phyloP scores from a whole-genome alignment of 345 rosid genomes.

The Bruguiera parviflora region DNA sequence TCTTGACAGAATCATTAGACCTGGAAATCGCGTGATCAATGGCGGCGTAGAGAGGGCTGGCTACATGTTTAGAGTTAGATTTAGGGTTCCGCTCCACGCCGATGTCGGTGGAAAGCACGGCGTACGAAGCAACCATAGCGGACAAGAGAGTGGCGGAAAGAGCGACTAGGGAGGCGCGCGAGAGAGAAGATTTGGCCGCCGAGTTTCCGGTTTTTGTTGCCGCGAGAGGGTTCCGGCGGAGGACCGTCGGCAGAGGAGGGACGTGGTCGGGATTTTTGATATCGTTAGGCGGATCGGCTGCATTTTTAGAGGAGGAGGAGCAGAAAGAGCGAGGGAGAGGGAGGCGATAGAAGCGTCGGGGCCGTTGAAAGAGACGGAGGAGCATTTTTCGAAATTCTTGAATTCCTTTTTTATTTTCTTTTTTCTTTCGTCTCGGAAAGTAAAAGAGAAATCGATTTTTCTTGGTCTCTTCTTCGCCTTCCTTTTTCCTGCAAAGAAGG shows the following conservation, averaged over 20 bases:
- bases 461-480: neutral
- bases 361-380: slow-evolving; percentile 49
- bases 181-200: slow-evolving; percentile 22
- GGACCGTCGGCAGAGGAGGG: slow-evolving; percentile 32
- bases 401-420: neutral
- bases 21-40: slow-evolving; percentile 45
- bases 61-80: slow-evolving; percentile 8
- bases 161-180: slow-evolving; percentile 41
- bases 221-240: slow-evolving; percentile 19
- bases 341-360: slow-evolving; percentile 37
- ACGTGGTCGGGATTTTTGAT: slow-evolving; percentile 24
- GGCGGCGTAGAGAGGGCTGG: slow-evolving; percentile 37
- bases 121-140: slow-evolving; percentile 43
- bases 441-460: neutral
- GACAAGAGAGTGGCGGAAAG: slow-evolving; percentile 66
- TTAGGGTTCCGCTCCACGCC: slow-evolving; percentile 3
- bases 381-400: slow-evolving; percentile 21
- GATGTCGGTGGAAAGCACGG: slow-evolving; percentile 27
- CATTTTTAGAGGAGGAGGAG: slow-evolving; percentile 28
- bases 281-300: slow-evolving; percentile 27
- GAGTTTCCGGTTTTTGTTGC: slow-evolving; percentile 20
- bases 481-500: neutral
- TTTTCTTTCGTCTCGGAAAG: neutral
- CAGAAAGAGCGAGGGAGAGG: slow-evolving; percentile 39
- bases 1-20: slow-evolving; percentile 56